Evolutionary conservation across 768 basidiomycete genomes (phyloP).

Genomic region (Rhizopogon vinicolor): DNA sequence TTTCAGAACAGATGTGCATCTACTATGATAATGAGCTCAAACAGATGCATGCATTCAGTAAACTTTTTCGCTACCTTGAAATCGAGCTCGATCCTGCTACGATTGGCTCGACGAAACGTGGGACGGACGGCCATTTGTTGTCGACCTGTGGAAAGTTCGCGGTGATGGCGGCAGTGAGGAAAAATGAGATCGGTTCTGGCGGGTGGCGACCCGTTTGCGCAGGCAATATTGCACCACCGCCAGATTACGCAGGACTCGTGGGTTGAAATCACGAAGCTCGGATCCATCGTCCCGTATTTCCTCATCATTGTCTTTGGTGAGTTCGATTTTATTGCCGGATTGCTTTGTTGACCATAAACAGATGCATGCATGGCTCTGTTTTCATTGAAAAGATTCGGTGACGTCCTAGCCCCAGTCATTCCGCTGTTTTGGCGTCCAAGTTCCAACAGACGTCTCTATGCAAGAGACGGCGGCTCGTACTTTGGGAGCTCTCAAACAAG

Average conservation of each 20-base stretch:
- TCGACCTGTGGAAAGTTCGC: slow-evolving; percentile 8
- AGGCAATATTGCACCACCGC: slow-evolving; percentile 14
- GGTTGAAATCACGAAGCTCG: background rate
- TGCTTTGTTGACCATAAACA: background rate
- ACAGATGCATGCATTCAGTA: background rate
- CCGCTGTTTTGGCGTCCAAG: background rate
- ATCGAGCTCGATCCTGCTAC: background rate
- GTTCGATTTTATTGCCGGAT: background rate
- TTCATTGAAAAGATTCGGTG: background rate
- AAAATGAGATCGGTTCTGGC: slow-evolving; percentile 15
- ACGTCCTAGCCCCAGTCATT: background rate
- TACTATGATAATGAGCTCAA: slow-evolving; percentile 8
- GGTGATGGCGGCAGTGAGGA: slow-evolving; percentile 12
- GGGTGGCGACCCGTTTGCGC: slow-evolving; percentile 13
- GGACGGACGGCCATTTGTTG: slow-evolving; percentile 3
- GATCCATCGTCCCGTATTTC: background rate
- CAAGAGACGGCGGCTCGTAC: background rate
- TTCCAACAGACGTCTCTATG: background rate
- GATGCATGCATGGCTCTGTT: background rate
- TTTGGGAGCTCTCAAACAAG: background rate
- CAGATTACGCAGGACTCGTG: background rate
- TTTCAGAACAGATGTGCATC: slow-evolving; percentile 13
- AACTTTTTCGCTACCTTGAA: background rate
- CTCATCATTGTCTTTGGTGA: background rate
- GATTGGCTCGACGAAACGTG: background rate